Percentiles rank a stretch among this genome's conserved stretches.
phyloP scores from a whole-genome alignment of 495 filamentous ascomycete genomes.

The Hypoxylon fuscum region DNA sequence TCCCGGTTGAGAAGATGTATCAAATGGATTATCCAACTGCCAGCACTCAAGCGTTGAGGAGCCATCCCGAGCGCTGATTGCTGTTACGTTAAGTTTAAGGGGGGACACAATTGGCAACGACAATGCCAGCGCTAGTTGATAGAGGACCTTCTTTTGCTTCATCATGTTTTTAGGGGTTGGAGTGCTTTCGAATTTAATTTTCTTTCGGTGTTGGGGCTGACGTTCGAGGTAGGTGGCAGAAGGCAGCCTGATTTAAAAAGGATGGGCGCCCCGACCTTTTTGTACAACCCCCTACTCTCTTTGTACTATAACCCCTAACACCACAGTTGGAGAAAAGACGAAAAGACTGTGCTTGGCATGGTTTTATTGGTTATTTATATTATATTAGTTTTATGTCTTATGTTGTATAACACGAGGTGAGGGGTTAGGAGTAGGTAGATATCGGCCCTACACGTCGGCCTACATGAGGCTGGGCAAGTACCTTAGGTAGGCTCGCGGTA shows the following conservation, averaged over 20 bases:
- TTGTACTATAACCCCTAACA: background rate
- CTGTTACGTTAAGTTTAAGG: constrained; percentile 41
- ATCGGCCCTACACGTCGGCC: no score
- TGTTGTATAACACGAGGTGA: background rate
- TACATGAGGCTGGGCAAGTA: no score
- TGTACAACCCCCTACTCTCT: background rate
- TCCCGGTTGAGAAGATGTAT: constrained; percentile 52
- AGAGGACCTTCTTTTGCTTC: background rate
- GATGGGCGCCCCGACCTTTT: constrained; percentile 8
- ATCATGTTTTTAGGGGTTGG: background rate
- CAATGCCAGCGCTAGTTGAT: background rate
- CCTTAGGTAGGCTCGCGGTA: no score
- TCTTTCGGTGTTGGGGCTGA: no score
- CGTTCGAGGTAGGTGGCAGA: background rate
- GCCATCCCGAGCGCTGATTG: constrained; percentile 38
- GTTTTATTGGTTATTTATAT: background rate
- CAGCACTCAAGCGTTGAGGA: constrained; percentile 65
- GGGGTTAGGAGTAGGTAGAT: no score
- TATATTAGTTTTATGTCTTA: background rate
- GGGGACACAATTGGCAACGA: constrained; percentile 2
- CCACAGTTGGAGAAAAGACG: background rate
- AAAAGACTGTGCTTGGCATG: background rate
- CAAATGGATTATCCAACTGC: constrained; percentile 56
- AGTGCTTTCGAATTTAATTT: no score
- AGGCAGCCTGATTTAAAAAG: background rate